Base-by-base conservation (phyloP, 2,329 filamentous ascomycete genomes). In the Sclerotinia spermophila region DNA sequence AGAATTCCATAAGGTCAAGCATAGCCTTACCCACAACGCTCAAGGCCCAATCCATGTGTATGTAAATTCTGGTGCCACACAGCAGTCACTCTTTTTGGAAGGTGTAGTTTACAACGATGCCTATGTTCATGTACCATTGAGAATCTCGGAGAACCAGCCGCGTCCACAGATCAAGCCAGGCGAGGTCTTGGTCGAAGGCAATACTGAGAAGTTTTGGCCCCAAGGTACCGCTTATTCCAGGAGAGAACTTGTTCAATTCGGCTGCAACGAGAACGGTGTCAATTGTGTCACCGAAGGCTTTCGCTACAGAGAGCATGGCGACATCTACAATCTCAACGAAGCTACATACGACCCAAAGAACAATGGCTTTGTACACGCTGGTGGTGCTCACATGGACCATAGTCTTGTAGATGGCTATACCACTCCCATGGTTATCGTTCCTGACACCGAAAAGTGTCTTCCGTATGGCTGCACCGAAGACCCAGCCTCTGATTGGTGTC, bases 331-430 rank as follows among this genome's bases (percentile, higher is more conserved):
- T 17, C 5, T 61, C 33, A 40, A 40, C 27, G 59, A 61, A 44
- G 59, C 10, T 2, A 44, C 59, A 19, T 61, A 13, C 30, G 27
- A 61, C 8, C 59, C 59, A 30, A 44, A 44, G 17, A 21, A 5
- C 17, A 61, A 61, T 3, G 59, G 59, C 21, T 40, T 44, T 61
- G 17, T 30, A 3, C 59, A 61, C 19, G 59, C 40, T 3, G 59
- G 59, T 42, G 59, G 59, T 44, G 59, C 40, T 33, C 59, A 61
- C 19, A 6, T 61, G n/a, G 59, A 61, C 8, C 59, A 61, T 21
- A 61, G 59, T 17, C 40, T 61, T 19, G 59, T 61, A 13, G 59
- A 61, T 33, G 59, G 59, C 40, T 61, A 44, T 21, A 61, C 59
- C 13, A 33, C 21, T 27, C 27, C 10, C 5, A 61, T 61, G 59